Conservation (phyloP, 2,329 filamentous ascomycete species). For the Tolypocladium ophioglossoides region DNA sequence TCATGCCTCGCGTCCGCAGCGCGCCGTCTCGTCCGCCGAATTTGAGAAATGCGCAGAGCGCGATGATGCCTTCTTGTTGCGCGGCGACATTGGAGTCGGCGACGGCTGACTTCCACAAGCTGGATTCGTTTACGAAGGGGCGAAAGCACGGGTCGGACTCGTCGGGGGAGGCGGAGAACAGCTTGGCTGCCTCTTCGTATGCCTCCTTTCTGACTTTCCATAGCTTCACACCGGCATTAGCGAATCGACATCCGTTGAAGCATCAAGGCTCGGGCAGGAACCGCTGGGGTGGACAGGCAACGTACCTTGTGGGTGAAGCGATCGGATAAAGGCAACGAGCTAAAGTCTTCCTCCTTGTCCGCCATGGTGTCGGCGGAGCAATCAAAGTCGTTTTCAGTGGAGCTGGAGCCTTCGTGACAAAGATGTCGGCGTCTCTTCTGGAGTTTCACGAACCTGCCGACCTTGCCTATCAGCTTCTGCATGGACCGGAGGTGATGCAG, state of each 20-base stretch:
- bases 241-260: neutral
- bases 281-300: neutral
- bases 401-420: conserved; percentile 7
- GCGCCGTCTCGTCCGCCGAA: conserved; percentile 75
- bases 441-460: conserved; percentile 14
- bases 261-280: neutral
- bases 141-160: conserved; percentile 78
- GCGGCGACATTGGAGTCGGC: conserved; percentile 94
- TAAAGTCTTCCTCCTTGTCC: conserved; percentile 75
- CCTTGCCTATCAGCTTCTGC: conserved; percentile 19
- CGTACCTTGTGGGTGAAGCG: conserved; percentile 72
- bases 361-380: conserved; percentile 46
- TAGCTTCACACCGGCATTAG: conserved; percentile 35
- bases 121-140: conserved; percentile 75
- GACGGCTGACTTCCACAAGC: conserved; percentile 85
- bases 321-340: conserved; percentile 65
- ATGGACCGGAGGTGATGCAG: conserved; percentile 3
- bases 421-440: conserved; percentile 1
- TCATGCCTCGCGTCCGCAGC: conserved; percentile 63
- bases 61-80: conserved; percentile 82
- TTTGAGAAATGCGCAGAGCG: conserved; percentile 86
- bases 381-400: conserved; percentile 8
- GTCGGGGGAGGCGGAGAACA: conserved; percentile 74
- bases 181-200: conserved; percentile 85
- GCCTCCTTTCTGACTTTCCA: conserved; percentile 97